Conservation (phyloP, 116 monocot genomes). For the Dioscorea cayenensis region DNA sequence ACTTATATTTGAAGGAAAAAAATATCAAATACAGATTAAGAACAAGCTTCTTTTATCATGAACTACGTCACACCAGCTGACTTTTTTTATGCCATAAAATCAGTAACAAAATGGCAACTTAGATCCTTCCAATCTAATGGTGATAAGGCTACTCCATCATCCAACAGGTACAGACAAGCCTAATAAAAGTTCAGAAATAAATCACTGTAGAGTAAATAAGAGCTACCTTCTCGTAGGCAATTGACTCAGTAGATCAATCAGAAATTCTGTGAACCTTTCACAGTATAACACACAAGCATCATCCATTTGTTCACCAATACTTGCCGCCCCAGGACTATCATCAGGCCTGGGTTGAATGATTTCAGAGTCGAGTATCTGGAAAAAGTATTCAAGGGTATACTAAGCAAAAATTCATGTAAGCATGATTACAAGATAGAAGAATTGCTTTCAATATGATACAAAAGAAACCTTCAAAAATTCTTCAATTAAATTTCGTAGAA, state of each 20-base stretch:
- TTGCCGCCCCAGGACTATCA: slow-evolving; percentile 22
- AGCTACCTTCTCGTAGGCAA: slow-evolving; percentile 88
- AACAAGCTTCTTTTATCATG: no score
- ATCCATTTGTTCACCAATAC: slow-evolving; percentile 51
- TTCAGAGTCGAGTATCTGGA: slow-evolving; percentile 88
- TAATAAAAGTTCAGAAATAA: background rate
- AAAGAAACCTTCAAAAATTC: slow-evolving; percentile 85
- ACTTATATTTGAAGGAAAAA: no score
- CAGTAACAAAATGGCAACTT: no score
- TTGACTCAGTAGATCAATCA: slow-evolving; percentile 97
- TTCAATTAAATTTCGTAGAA: slow-evolving; percentile 81
- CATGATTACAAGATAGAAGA: background rate
- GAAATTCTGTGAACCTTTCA: slow-evolving; percentile 96
- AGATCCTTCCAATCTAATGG: no score
- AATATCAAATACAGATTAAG: no score
- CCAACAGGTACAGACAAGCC: no score
- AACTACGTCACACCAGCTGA: no score
- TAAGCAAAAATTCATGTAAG: slow-evolving; percentile 2
- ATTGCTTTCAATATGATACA: background rate
- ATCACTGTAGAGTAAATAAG: background rate
- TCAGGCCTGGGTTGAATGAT: slow-evolving; percentile 39
- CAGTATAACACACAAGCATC: slow-evolving; percentile 88
- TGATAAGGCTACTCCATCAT: no score
- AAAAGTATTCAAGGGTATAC: background rate
- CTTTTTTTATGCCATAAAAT: no score